These are phyloP conservation scores for Xylariaceae sp. DNA, from an alignment of 2,329 filamentous ascomycete species.

Conservation along the genomic window DNA sequence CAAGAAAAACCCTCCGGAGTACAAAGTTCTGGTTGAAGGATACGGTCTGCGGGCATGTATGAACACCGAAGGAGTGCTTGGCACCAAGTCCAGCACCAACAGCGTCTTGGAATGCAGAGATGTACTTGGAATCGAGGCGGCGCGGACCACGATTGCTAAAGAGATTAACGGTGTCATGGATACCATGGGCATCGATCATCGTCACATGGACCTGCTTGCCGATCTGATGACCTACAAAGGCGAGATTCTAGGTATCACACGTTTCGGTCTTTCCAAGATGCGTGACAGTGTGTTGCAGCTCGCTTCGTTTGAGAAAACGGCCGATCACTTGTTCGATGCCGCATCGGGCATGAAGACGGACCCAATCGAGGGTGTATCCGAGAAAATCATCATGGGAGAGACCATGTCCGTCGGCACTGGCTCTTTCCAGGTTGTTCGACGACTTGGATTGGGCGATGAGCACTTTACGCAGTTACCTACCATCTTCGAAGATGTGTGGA, in stretches of 20 bases:
- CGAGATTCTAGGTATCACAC: constrained; percentile 92
- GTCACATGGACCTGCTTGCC: constrained; percentile 94
- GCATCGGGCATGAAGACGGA: constrained; percentile 90
- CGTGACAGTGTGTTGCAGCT: constrained; percentile 90
- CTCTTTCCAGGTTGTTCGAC: constrained; percentile 82
- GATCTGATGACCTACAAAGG: constrained; percentile 99
- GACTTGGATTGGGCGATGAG: constrained; percentile 63
- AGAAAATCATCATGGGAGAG: constrained; percentile 98
- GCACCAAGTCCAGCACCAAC: constrained; percentile 72
- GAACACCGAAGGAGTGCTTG: constrained; percentile 88
- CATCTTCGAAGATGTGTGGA: constrained; percentile 70
- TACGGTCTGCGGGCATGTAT: constrained; percentile 89
- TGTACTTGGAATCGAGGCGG: constrained; percentile 92
- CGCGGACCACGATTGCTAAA: constrained; percentile 79
- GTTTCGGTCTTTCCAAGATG: constrained; percentile 96
- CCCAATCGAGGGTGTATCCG: constrained; percentile 86
- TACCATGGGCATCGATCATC: constrained; percentile 92
- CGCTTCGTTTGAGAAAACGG: constrained; percentile 96
- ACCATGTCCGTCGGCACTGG: constrained; percentile 89
- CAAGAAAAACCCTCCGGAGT: constrained; percentile 40
- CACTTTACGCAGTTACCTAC: constrained; percentile 59
- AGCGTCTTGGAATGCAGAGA: constrained; percentile 85
- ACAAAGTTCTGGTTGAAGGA: constrained; percentile 82
- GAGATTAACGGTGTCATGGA: constrained; percentile 91
- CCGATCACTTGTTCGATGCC: constrained; percentile 94